phyloP scores from a whole-genome alignment of 306 rosid species.

The Cicer judaicum region DNA sequence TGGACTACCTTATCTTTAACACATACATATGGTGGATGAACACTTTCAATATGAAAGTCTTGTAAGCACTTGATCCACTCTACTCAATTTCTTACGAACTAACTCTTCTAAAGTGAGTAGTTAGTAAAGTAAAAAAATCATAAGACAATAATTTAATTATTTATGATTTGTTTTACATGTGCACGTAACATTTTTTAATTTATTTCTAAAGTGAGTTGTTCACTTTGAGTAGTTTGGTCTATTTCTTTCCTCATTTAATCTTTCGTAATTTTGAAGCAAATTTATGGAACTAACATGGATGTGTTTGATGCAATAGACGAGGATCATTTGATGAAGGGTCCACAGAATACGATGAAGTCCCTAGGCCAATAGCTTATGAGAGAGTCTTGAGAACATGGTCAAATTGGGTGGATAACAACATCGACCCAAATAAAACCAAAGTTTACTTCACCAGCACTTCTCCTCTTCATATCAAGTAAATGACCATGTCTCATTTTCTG shows the following conservation, averaged over 20 bases:
- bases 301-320: slow-evolving; percentile 56
- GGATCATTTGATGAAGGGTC: slow-evolving; percentile 89
- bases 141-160: too few species aligned
- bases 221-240: too few species aligned
- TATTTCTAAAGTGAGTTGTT: too few species aligned
- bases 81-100: background rate
- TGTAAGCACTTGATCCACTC: slow-evolving; percentile 59
- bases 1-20: slow-evolving; percentile 81
- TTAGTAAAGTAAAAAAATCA: too few species aligned
- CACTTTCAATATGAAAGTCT: slow-evolving; percentile 84
- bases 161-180: too few species aligned
- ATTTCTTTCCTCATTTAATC: background rate
- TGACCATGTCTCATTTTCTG: background rate
- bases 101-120: too few species aligned
- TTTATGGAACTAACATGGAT: slow-evolving; percentile 23
- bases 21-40: slow-evolving; percentile 99
- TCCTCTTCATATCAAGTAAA: slow-evolving; percentile 99
- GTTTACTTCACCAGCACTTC: slow-evolving; percentile 90
- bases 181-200: too few species aligned
- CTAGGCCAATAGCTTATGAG: slow-evolving; percentile 68
- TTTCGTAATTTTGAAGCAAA: slow-evolving; percentile 20
- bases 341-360: slow-evolving; percentile 80
- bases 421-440: slow-evolving; percentile 74
- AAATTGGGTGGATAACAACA: slow-evolving; percentile 78
- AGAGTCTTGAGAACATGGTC: slow-evolving; percentile 88